Evolutionary conservation across 768 basidiomycete species (phyloP).

Genomic region (Pholiota microspora): DNA sequence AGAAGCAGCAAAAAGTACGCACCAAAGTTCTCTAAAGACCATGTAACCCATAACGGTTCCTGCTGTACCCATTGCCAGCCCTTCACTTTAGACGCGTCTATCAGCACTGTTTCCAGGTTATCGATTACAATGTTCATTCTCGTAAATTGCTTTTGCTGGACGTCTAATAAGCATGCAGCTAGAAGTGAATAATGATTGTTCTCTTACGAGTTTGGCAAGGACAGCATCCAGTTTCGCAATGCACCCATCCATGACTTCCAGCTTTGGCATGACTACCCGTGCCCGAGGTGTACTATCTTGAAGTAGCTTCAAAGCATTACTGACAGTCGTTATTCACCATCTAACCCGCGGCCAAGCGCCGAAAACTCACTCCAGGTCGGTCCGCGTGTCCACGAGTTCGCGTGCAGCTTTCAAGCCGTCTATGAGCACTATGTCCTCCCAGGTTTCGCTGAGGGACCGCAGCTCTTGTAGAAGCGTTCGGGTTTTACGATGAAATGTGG

Average conservation of each 20-base stretch:
- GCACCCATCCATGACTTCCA: slow-evolving; percentile 65
- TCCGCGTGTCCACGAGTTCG: slow-evolving; percentile 72
- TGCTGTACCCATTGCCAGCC: slow-evolving; percentile 69
- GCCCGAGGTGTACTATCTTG: slow-evolving; percentile 56
- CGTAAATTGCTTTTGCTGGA: slow-evolving; percentile 68
- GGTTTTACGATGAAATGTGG: slow-evolving; percentile 80
- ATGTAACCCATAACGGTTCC: slow-evolving; percentile 80
- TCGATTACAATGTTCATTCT: slow-evolving; percentile 66
- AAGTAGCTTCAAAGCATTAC: slow-evolving; percentile 61
- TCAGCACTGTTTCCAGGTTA: slow-evolving; percentile 57
- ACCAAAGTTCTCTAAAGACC: slow-evolving; percentile 83
- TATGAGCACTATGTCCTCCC: slow-evolving; percentile 79
- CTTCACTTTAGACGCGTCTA: slow-evolving; percentile 69
- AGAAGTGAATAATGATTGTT: neutral
- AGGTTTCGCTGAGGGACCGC: slow-evolving; percentile 58
- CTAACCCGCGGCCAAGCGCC: neutral
- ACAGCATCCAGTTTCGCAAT: slow-evolving; percentile 59
- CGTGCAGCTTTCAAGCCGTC: slow-evolving; percentile 80
- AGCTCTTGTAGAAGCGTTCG: slow-evolving; percentile 68
- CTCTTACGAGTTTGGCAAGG: slow-evolving; percentile 63
- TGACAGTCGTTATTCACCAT: slow-evolving; percentile 24
- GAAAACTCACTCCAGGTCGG: slow-evolving; percentile 75
- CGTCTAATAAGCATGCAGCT: neutral
- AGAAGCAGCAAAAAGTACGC: slow-evolving; percentile 14
- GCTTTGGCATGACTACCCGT: slow-evolving; percentile 61